phyloP scores from a whole-genome alignment of 306 rosid genomes.

The Acmispon strigosus region DNA sequence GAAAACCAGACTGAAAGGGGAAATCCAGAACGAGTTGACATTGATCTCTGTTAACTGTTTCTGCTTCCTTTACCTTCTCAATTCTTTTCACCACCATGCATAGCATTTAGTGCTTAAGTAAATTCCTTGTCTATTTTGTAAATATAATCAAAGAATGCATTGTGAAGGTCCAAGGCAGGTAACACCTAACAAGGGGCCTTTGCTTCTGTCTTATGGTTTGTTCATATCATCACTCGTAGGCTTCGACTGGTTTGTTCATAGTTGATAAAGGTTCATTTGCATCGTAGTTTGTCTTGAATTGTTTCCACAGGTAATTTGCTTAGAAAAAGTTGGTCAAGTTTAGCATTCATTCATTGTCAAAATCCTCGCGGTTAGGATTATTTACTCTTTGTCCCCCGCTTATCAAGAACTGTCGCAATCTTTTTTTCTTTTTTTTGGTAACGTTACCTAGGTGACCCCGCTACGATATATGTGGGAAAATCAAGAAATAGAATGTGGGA shows the following conservation, averaged over 20 bases:
- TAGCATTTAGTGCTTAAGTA: conserved; percentile 49
- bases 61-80: not conserved
- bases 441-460: no score
- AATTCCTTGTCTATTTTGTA: conserved; percentile 50
- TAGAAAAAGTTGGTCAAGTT: not conserved
- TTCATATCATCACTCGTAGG: conserved; percentile 39
- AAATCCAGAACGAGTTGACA: conserved; percentile 62
- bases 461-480: no score
- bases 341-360: conserved; percentile 6
- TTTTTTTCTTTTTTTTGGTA: not conserved
- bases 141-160: conserved; percentile 45
- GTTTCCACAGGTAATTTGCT: conserved; percentile 25
- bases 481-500: no score
- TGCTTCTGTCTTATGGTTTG: conserved; percentile 31
- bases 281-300: conserved; percentile 26
- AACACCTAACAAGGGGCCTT: conserved; percentile 35
- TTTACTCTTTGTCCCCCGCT: not conserved
- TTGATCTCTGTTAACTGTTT: conserved; percentile 62
- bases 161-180: conserved; percentile 40
- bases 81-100: conserved; percentile 32
- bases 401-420: not conserved
- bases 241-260: conserved; percentile 36
- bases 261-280: conserved; percentile 42
- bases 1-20: conserved; percentile 75
- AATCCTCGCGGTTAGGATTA: not conserved